Base-by-base conservation (phyloP, 2,329 filamentous ascomycete genomes). In the Apiospora sp. region DNA sequence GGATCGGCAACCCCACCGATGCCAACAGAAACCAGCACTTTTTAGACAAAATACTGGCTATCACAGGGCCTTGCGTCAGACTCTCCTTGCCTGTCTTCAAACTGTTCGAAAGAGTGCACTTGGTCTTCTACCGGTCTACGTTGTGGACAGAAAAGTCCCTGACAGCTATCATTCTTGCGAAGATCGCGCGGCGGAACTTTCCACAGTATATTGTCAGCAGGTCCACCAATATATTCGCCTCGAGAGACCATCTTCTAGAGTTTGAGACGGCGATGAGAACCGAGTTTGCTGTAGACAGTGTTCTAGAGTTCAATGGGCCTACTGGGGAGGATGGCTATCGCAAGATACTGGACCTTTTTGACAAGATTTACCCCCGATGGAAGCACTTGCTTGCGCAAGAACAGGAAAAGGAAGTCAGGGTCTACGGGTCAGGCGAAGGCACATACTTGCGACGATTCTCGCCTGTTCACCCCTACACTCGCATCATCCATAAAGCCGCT, bases 121-220 rank as follows among this genome's bases (percentile, higher is more conserved):
- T 99, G 2, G 95, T 99, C 41, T 99, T 98, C 81, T 98, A 98
- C 81, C 89, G 96, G 73, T 98, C 95, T 13, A 97, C 94, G 0
- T 94, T 98, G 80, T 99, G 96, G 96, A 97, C 95, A 0, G 96
- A 98, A 78, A 98, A 98, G 81, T 98, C 96, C 1, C 85, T 99
- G 19, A 98, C 94, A 1, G 96, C 95, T 0, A 96, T 98, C 71
- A 98, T 99, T 64, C 87, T 99, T 6, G 94, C 96, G 10, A 95
- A 96, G 75, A 97, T 97, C 72, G 94, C 95, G 1, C 89, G 91
- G 61, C 89, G 94, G 48, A 96, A 95, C 80, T 99, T 98, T 75
- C 95, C 96, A 0, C 87, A 92, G 3, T 99, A 98, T 79, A 89
- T 98, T 30, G 95, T 98, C 6, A 97, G 93, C 73, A 91, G 96